These are phyloP conservation scores for Staphylotrichum longicolle DNA, from an alignment of 495 filamentous ascomycete genomes.

Conservation along the genomic window DNA sequence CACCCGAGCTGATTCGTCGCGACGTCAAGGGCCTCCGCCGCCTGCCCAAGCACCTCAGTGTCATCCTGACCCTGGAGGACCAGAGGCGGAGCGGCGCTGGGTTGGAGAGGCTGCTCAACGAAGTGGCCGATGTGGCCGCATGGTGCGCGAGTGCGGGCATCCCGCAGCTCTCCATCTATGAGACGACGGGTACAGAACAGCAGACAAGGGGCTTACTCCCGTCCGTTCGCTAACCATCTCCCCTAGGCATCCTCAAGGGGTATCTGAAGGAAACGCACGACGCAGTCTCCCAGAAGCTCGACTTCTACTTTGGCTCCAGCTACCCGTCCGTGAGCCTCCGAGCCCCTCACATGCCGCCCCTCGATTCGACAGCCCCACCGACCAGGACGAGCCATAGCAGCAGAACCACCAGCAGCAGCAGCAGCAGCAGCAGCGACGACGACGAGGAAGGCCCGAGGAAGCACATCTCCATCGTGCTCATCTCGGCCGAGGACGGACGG, in stretches of 20 bases:
- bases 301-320: conserved; percentile 75
- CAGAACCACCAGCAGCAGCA: not conserved
- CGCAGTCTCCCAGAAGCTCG: conserved; percentile 68
- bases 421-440: conserved; percentile 15
- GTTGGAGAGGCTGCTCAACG: conserved; percentile 79
- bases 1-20: conserved; percentile 81
- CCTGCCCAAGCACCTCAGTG: conserved; percentile 81
- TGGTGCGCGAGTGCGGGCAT: conserved; percentile 91
- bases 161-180: conserved; percentile 80
- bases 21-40: conserved; percentile 74
- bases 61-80: conserved; percentile 74
- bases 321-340: conserved; percentile 65
- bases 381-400: conserved; percentile 6
- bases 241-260: conserved; percentile 78
- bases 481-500: conserved; percentile 84
- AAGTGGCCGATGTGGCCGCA: conserved; percentile 82
- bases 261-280: conserved; percentile 76
- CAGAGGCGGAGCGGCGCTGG: conserved; percentile 63
- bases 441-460: conserved; percentile 23
- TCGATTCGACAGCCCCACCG: conserved; percentile 39
- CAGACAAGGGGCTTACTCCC: no score
- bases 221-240: not conserved
- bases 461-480: conserved; percentile 75
- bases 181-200: conserved; percentile 68
- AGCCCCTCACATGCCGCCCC: conserved; percentile 69